These are phyloP conservation scores for Sambucus nigra DNA, from an alignment of 129 eudicot genomes.

Conservation along the genomic window DNA sequence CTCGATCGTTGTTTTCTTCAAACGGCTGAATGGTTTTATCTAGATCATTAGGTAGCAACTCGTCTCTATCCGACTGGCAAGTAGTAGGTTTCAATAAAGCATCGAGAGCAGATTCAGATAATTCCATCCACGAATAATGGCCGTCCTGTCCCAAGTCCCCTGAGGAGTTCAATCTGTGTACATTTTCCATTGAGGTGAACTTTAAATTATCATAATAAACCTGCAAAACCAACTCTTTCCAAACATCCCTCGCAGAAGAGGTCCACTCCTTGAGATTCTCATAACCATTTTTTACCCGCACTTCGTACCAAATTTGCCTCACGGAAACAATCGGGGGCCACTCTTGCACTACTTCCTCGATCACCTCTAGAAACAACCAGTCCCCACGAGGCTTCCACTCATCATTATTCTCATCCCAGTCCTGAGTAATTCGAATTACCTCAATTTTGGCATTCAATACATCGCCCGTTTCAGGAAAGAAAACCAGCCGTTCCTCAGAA, in stretches of 20 bases:
- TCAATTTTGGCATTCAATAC: conserved; percentile 27
- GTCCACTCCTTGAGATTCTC: conserved; percentile 59
- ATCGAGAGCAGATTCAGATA: conserved; percentile 21
- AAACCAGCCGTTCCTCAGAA: conserved; percentile 29
- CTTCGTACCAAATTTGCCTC: conserved; percentile 84
- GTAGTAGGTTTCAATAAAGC: conserved; percentile 21
- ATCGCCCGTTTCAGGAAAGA: conserved; percentile 88
- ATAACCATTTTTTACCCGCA: conserved; percentile 37
- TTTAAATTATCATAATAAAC: conserved; percentile 34
- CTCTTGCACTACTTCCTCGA: conserved; percentile 43
- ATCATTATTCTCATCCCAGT: conserved; percentile 61
- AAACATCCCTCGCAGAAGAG: conserved; percentile 25
- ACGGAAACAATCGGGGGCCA: conserved; percentile 45
- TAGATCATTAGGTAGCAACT: conserved; percentile 20
- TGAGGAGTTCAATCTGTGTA: conserved; percentile 18
- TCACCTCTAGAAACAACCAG: conserved; percentile 62
- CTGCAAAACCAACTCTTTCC: conserved; percentile 46
- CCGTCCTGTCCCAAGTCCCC: conserved; percentile 17
- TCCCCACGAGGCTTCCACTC: conserved; percentile 56
- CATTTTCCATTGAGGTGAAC: conserved; percentile 31
- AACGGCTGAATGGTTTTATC: neutral
- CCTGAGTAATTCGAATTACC: conserved; percentile 47
- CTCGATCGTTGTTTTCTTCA: conserved; percentile 13
- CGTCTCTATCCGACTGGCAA: conserved; percentile 17
- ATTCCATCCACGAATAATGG: conserved; percentile 12